A percentile compares a stretch with the other conserved stretches of the same genome.
Conservation (phyloP, 2,329 filamentous ascomycete genomes). For the Aureobasidium sp. region DNA sequence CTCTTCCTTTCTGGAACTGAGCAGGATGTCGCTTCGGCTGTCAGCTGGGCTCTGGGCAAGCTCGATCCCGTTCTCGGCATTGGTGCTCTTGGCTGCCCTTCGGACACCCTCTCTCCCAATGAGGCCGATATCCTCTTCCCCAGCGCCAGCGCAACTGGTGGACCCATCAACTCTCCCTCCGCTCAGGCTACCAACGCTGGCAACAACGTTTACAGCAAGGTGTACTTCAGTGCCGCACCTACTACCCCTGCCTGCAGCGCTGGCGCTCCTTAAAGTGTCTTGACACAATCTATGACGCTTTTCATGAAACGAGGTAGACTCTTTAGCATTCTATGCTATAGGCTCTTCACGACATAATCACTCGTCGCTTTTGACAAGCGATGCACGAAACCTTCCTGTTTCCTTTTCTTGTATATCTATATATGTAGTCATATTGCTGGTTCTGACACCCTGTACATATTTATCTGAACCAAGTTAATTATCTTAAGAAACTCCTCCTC, state of each 20-base stretch:
- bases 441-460: constrained; percentile 2
- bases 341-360: background rate
- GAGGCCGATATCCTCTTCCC: constrained; percentile 23
- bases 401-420: background rate
- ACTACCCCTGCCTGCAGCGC: background rate
- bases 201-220: constrained; percentile 32
- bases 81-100: constrained; percentile 31
- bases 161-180: constrained; percentile 26
- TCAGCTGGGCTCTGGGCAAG: constrained; percentile 28
- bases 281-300: background rate
- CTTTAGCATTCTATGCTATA: background rate
- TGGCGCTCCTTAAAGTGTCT: background rate
- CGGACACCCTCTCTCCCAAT: constrained; percentile 24
- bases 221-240: constrained; percentile 28
- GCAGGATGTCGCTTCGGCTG: constrained; percentile 21
- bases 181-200: constrained; percentile 25
- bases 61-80: constrained; percentile 26
- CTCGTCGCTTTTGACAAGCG: background rate
- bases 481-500: background rate
- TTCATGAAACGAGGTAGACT: background rate
- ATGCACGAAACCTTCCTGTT: background rate
- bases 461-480: background rate
- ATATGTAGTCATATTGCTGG: background rate
- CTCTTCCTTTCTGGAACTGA: constrained; percentile 25
- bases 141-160: constrained; percentile 25